Evolutionary conservation across 441 rosid species (phyloP).

Genomic region (Bruguiera hainesii): DNA sequence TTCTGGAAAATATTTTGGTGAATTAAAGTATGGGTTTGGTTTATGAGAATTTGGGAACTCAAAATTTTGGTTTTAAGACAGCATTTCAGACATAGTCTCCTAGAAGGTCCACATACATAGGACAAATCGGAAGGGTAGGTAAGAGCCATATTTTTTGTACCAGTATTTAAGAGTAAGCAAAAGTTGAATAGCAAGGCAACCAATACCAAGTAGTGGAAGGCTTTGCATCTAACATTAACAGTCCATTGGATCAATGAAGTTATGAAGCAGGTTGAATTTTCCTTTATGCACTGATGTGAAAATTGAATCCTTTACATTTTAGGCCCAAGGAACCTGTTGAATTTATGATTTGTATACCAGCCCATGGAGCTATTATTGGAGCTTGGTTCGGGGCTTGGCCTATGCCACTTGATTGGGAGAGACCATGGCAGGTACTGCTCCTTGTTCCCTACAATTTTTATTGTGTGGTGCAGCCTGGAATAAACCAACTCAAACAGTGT

Average conservation of each 20-base stretch:
- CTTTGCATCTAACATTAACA: background rate
- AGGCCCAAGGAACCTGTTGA: slow-evolving; percentile 50
- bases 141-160: too few relatives aligned
- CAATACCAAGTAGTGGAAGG: background rate
- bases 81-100: too few relatives aligned
- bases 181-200: slow-evolving; percentile 9
- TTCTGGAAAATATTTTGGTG: too few relatives aligned
- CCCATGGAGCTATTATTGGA: slow-evolving; percentile 75
- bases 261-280: slow-evolving; percentile 1
- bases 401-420: slow-evolving; percentile 99
- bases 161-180: background rate
- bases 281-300: slow-evolving; percentile 14
- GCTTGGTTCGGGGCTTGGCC: slow-evolving; percentile 99
- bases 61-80: too few relatives aligned
- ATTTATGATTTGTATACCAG: slow-evolving; percentile 64
- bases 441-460: background rate
- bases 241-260: background rate
- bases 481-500: background rate
- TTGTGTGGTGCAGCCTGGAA: background rate
- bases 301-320: slow-evolving; percentile 15
- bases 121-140: too few relatives aligned
- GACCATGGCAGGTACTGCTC: slow-evolving; percentile 79
- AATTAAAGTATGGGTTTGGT: too few relatives aligned
- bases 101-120: too few relatives aligned
- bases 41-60: too few relatives aligned